Evolutionary conservation across 225 moss, liverwort and hornwort species (phyloP), one percentile per base, ranked within the genome.

Genomic region (Anthoceros angustus): DNA sequence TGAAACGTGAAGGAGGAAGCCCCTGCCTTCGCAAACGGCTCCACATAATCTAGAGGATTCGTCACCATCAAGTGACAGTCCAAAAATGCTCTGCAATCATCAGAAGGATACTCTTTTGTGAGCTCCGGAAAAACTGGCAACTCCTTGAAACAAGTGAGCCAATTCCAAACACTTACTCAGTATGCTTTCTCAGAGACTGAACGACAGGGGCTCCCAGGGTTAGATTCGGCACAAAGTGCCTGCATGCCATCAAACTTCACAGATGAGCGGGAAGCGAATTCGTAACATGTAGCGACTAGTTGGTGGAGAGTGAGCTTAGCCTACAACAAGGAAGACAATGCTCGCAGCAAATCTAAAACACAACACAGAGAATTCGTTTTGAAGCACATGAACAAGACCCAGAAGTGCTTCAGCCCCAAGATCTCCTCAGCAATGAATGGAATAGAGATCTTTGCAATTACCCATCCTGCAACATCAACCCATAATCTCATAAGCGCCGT

Each of bases 31-130:
- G 72, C 74, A 66, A 95, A 79, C 0, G 84, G 86, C 76, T 88
- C 78, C 46, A 95, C 94, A 66, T 95, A 90, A 67, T 90, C 86
- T 70, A 83, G 67, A 67, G 94, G 94, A 78, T 95, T 90, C 72
- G 94, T 95, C 23, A 95, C 94, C 94, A 95, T 95, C 66, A 95
- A 78, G 70, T 95, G 94, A 64, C 94, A 95, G 70, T 95, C 94
- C 77, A 95, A 80, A 42, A 82, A 95, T 75, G 90, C 88, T 67
- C 94, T 95, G 88, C 67, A 72, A 39, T 67, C 7, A 2, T 69
- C 26, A 55, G 50, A 55, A 4, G 5, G 18, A 55, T 1, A 55
- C 21, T 15, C 50, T 55, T 5, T 1, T 15, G 2, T 55, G 21
- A 55, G 32, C 32, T 32, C 32, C 4, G 42, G 50, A 72, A 45